Evolutionary conservation across 2,329 filamentous ascomycete genomes (phyloP), one percentile per base, ranked within the genome.

Genomic region (Amauroascus niger): DNA sequence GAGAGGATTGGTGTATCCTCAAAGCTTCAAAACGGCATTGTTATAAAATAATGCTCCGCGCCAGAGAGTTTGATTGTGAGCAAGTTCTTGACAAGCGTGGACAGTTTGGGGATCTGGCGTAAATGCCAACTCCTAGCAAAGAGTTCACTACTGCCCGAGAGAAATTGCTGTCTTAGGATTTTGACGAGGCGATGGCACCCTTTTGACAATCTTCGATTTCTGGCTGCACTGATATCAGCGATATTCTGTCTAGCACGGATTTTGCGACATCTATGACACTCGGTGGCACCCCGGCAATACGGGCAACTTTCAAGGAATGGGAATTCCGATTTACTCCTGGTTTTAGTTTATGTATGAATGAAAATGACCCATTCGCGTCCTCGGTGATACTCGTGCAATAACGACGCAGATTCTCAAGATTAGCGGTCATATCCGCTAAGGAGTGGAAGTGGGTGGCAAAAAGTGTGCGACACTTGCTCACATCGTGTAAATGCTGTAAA

Each of bases 381-480:
- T 96, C 90, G 20, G 83, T 77, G 7, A 98, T 81, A 69, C 96
- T 88, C 0, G 93, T 97, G 68, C 91, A 97, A 68, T 91, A 96
- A 61, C 81, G 81, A 37, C 80, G 85, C 49, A 95, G 72, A 35
- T 72, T 67, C 16, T 78, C 71, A 56, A 81, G 75, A 6, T 76
- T 73, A 6, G 67, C 68, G 0, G 86, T 87, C 74, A 94, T 79
- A 64, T 95, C 89, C 1, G 86, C 85, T 5, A 98, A 74, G 2
- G 71, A 76, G 68, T 98, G 91, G 64, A 97, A 98, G 69, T 98
- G 93, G 14, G 93, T 97, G 0, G 93, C 93, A 67, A 98, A 98
- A 40, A 98, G 75, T 0, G 86, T 83, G 13, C 93, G 80, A 65
- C 86, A 88, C 65, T 77, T 76, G 66, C 93, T 96, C 20, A 86